Evolutionary conservation across 2,329 filamentous ascomycete species (phyloP).

Genomic region (Chrysosporium keratinophilum): DNA sequence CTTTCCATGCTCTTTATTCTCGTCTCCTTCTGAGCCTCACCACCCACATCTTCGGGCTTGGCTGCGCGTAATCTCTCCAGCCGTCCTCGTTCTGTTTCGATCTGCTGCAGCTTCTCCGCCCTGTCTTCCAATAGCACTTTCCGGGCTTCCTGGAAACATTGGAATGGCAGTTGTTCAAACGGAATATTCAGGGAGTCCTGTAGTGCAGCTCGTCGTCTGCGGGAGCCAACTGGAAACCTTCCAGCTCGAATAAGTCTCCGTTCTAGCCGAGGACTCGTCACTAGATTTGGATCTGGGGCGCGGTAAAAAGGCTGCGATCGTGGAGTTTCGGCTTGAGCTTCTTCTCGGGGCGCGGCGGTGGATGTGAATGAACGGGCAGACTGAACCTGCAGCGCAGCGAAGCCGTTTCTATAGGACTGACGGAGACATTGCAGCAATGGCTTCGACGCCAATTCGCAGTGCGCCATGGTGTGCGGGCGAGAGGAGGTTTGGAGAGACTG

Average conservation of each 20-base stretch:
- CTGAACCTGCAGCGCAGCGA: constrained; percentile 28
- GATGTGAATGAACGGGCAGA: constrained; percentile 41
- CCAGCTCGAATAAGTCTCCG: constrained; percentile 57
- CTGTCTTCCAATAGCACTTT: constrained; percentile 72
- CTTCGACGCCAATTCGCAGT: constrained; percentile 36
- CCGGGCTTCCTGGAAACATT: constrained; percentile 94
- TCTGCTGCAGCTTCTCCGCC: constrained; percentile 64
- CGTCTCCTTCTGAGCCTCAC: constrained; percentile 54
- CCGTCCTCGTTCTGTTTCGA: constrained; percentile 55
- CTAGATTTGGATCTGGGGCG: constrained; percentile 54
- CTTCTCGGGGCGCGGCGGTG: constrained; percentile 35
- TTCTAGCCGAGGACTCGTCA: constrained; percentile 54
- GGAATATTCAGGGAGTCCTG: constrained; percentile 58
- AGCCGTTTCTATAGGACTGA: constrained; percentile 26
- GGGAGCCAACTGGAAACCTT: constrained; percentile 66
- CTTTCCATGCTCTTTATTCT: constrained; percentile 59
- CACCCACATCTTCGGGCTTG: constrained; percentile 48
- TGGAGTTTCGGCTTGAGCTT: constrained; percentile 32
- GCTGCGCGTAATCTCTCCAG: constrained; percentile 57
- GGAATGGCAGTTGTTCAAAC: constrained; percentile 90
- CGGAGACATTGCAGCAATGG: constrained; percentile 36
- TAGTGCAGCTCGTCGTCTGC: constrained; percentile 67
- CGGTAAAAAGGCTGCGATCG: constrained; percentile 34
- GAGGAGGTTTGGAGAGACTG: constrained; percentile 14
- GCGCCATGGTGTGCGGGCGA: constrained; percentile 27